Base-by-base conservation (phyloP, 441 rosid species). In the Pelargonium cotyledonis region DNA sequence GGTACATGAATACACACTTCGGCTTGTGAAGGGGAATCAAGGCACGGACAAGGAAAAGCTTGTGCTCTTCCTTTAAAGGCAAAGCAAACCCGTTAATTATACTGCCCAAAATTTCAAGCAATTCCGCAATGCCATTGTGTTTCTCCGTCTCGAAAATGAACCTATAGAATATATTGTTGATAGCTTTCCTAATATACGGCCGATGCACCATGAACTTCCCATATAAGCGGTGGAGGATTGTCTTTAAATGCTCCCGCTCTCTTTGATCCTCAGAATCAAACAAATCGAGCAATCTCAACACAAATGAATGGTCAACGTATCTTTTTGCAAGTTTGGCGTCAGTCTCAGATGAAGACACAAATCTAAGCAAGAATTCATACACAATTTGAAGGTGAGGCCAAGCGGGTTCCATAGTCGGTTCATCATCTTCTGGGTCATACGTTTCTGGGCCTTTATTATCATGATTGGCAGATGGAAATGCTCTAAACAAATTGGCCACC, bases 11-110 rank as follows among this genome's bases (percentile, higher is more conserved):
- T 1, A 86, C 88, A 70, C 89, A 82, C 78, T 87, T 91, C 41
- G 93, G 92, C 79, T 87, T 89, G 87, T 91, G 97, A 4, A 90
- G 91, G n/a, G 95, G 97, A 76, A 89, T 89, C 85, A 91, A 78
- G 7, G 85, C 89, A 31, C 95, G 80, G 11, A 86, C 81, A 31
- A 91, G 85, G 78, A 91, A 89, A 23, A 91, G 89, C 71, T 91
- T 89, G 76, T 91, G 95, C 78, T 90, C 97, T 82, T 90, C 97
- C 85, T 90, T 90, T 77, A 90, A 80, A 16, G 97, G 95, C 81
- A 91, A 80, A 63, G 93, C 95, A 68, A 90, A 90, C 46, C 71
- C 71, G 55, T 55, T 68, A 21, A 68, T 55, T 51, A 67, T 67
- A 49, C 70, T 67, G 4, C 70, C 70, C 3, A 68, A 44, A 51